Conservation (phyloP, 208 protist genomes). For the Lotmaria passim region DNA sequence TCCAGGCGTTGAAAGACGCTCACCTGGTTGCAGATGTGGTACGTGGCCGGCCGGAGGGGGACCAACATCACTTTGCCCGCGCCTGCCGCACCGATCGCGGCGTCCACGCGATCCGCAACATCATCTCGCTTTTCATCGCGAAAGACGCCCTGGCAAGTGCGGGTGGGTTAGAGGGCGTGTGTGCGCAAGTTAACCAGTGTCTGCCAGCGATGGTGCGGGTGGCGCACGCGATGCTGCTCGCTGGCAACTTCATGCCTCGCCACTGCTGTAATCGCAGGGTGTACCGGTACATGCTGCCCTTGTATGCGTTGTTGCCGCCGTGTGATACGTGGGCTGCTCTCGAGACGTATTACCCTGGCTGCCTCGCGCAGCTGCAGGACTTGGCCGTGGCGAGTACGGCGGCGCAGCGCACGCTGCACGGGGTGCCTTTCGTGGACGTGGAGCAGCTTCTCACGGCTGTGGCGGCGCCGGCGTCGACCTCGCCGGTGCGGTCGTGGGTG, state of each 20-base stretch:
- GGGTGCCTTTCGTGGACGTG: constrained; percentile 30
- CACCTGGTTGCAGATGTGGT: constrained; percentile 52
- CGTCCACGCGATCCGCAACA: constrained; percentile 84
- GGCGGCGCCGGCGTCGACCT: background rate
- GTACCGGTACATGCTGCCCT: constrained; percentile 83
- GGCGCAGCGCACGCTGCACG: constrained; percentile 10
- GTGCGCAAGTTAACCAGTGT: constrained; percentile 39
- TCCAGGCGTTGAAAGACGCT: constrained; percentile 73
- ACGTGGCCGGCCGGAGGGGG: constrained; percentile 43
- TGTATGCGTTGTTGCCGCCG: constrained; percentile 72
- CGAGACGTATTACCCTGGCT: constrained; percentile 40
- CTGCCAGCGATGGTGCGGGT: constrained; percentile 59
- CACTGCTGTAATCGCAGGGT: constrained; percentile 78
- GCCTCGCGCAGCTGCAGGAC: constrained; percentile 11
- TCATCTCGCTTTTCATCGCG: constrained; percentile 73
- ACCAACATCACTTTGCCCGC: constrained; percentile 65
- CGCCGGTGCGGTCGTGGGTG: constrained; percentile 32
- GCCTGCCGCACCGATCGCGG: constrained; percentile 87
- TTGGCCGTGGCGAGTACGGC: constrained; percentile 1
- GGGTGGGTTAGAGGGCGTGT: constrained; percentile 38
- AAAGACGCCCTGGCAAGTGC: constrained; percentile 34
- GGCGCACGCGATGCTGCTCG: constrained; percentile 52
- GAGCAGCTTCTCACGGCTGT: background rate
- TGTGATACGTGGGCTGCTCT: constrained; percentile 64
- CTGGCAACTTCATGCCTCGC: constrained; percentile 76